These are phyloP conservation scores for Brachypodium distachyon DNA, from an alignment of 202 grass and related monocot species.

Conservation along the genomic window DNA sequence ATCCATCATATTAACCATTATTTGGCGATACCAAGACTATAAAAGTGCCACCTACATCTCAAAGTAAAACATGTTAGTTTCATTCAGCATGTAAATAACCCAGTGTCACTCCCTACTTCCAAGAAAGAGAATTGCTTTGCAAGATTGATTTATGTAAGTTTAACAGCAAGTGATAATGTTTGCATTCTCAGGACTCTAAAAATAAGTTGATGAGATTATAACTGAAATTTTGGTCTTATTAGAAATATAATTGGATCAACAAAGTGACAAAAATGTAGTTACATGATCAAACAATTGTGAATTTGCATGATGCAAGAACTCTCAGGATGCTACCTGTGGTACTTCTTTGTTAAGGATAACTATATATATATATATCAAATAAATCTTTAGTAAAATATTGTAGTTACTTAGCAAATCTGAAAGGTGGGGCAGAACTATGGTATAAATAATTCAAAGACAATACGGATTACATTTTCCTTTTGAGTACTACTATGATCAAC, in stretches of 20 bases:
- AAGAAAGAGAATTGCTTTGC: neutral
- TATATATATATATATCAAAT: neutral
- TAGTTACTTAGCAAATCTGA: neutral
- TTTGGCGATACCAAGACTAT: neutral
- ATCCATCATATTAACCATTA: conserved; percentile 50
- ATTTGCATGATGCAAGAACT: neutral
- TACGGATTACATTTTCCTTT: neutral
- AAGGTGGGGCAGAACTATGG: neutral
- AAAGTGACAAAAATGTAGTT: neutral
- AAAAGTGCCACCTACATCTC: conserved; percentile 21
- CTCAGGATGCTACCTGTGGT: neutral
- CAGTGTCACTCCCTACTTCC: neutral
- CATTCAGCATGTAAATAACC: neutral
- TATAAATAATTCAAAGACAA: neutral
- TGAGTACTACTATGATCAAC: neutral
- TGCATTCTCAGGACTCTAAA: neutral
- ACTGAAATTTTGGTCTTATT: neutral
- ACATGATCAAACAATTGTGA: neutral
- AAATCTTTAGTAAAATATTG: no score
- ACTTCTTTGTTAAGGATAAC: no score
- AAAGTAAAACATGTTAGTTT: neutral
- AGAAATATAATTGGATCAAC: neutral
- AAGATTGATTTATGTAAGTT: neutral
- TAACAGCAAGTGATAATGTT: neutral
- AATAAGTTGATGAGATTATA: neutral